Conservation (phyloP, 176 grass and related monocot species). For the Oropetium thomaeum region DNA sequence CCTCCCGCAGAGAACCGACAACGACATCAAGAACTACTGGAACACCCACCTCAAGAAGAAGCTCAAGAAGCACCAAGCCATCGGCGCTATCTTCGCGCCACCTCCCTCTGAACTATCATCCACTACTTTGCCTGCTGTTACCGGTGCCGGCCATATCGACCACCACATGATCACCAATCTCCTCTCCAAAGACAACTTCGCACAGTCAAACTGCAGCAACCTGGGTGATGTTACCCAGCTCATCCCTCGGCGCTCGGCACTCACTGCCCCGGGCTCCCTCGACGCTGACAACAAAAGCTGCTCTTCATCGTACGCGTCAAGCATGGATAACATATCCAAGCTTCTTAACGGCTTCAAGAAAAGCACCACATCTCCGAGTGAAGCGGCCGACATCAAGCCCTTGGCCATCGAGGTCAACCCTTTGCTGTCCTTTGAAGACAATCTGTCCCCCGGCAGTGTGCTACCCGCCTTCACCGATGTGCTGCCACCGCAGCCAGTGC, state of each 20-base stretch:
- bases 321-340: constrained; percentile 75
- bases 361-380: constrained; percentile 14
- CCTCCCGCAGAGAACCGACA: constrained; percentile 82
- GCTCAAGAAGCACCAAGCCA: constrained; percentile 58
- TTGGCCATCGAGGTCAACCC: constrained; percentile 1
- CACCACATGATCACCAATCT: not conserved
- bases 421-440: constrained; percentile 35
- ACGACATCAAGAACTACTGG: constrained; percentile 98
- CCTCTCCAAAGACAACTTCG: constrained; percentile 2
- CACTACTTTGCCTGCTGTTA: not conserved
- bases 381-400: constrained; percentile 34
- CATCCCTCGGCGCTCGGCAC: constrained; percentile 22
- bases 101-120: constrained; percentile 17
- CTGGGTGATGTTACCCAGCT: not conserved
- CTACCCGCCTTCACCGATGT: constrained; percentile 11
- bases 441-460: not conserved
- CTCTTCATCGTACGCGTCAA: constrained; percentile 50
- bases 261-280: not conserved
- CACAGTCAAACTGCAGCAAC: not conserved
- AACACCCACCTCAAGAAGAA: constrained; percentile 96
- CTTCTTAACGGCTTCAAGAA: constrained; percentile 65
- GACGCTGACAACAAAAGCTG: constrained; percentile 1
- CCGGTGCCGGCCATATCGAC: not conserved
- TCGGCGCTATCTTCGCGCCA: constrained; percentile 31
- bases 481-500: not conserved